phyloP scores from a whole-genome alignment of 495 filamentous ascomycete species.

The Collariella sp. region DNA sequence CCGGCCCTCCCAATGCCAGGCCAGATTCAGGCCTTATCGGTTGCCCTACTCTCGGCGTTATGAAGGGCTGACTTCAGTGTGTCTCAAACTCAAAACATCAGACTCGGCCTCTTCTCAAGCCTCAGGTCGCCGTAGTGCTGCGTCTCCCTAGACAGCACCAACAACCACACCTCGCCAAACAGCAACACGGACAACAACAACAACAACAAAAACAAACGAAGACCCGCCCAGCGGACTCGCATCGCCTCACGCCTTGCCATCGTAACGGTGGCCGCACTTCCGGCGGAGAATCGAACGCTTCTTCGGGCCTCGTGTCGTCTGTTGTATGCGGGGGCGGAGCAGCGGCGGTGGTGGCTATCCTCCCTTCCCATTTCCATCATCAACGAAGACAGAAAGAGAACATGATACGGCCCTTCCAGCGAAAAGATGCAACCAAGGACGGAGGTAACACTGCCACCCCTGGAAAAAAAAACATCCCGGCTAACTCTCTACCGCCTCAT shows the following conservation, averaged over 20 bases:
- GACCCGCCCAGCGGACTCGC: conserved; percentile 12
- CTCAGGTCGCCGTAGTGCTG: conserved; percentile 11
- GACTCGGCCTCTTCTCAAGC: conserved; percentile 8
- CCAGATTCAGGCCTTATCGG: conserved; percentile 5
- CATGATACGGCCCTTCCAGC: conserved; percentile 2
- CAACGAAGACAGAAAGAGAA: background rate
- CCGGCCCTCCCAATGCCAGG: background rate
- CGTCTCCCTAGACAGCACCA: background rate
- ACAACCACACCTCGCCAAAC: background rate
- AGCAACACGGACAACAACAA: background rate
- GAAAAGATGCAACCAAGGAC: conserved; percentile 1
- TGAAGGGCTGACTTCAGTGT: conserved; percentile 15
- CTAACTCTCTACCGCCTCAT: conserved; percentile 12
- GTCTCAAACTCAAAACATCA: conserved; percentile 2
- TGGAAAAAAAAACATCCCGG: background rate
- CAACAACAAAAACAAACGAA: background rate
- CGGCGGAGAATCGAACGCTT: conserved; percentile 15
- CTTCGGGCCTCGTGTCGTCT: background rate
- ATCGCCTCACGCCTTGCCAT: conserved; percentile 10
- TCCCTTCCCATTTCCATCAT: background rate
- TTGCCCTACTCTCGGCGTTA: conserved; percentile 23
- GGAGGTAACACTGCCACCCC: background rate
- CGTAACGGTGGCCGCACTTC: background rate
- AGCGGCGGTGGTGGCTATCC: background rate
- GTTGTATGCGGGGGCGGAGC: background rate